Evolutionary conservation across 345 rosid genomes (phyloP), one percentile per base, ranked within the genome.

Genomic region (Moricandia arvensis): DNA sequence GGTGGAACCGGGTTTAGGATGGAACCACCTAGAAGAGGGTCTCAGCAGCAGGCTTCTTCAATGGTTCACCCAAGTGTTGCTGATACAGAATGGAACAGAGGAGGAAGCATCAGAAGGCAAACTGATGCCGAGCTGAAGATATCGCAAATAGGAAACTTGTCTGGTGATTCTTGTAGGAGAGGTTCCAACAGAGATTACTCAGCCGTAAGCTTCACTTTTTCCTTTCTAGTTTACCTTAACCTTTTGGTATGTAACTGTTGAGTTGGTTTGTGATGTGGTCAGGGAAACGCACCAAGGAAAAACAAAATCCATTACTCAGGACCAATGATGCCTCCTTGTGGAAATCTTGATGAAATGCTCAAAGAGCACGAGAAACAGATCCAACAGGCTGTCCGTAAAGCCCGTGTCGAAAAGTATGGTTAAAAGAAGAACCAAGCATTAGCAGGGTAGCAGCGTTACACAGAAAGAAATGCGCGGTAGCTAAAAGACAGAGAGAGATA

Each of bases 361-460:
- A 90, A 83, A 78, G 99, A 92, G 60, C 99, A 95, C 11, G 98
- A 92, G 78, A 90, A 88, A 70, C 96, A 87, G 75, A 90, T 95
- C 75, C 99, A 95, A 79, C 88, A 90, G 51, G 99, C 97, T 31
- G 93, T 92, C 1, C 92, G 96, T 0, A 89, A 89, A 82, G 86
- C 97, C 2, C 93, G 93, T 15, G 53, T 82, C 0, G 96, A 89
- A 60, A 89, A 86, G 72, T 78, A 76, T 41, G 77, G 69, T 1
- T 47, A 47, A 47, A 47, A 47, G 8, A 47, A 47, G 53, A 47
- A 47, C 53, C 53, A 47, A 47, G 53, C 53, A n/a, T 47, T n/a
- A 47, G 51, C 51, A 43, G 9, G n/a, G 8, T 75, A 76, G 18
- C 72, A 65, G 16, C 77, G 63, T 16, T 78, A 72, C 76, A 37